Conservation (phyloP, 768 basidiomycete genomes). For the Kwoniella newhampshirensis region DNA sequence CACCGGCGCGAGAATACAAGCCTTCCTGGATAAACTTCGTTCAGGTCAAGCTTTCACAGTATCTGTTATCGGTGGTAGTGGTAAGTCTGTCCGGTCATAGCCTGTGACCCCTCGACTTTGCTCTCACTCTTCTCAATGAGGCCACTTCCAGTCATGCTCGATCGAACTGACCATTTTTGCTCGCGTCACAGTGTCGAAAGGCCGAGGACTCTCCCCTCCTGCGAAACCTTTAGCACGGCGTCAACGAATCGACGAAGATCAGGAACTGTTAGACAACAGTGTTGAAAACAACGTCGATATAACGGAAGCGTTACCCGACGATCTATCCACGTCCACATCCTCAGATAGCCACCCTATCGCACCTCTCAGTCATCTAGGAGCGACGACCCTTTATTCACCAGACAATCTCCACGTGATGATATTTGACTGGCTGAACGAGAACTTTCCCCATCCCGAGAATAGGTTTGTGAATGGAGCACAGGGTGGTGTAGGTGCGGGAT, state of each 20-base stretch:
- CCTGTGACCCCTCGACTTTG: background rate
- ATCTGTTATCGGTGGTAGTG: slow-evolving; percentile 47
- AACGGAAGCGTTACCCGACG: too few species aligned
- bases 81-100: slow-evolving; percentile 11
- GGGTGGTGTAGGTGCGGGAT: slow-evolving; percentile 41
- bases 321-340: background rate
- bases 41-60: slow-evolving; percentile 42
- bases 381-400: slow-evolving; percentile 41
- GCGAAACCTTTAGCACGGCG: background rate
- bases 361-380: slow-evolving; percentile 19
- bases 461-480: slow-evolving; percentile 43
- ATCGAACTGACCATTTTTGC: background rate
- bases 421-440: slow-evolving; percentile 44
- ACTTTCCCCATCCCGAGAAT: slow-evolving; percentile 40
- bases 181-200: slow-evolving; percentile 37
- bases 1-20: slow-evolving; percentile 37
- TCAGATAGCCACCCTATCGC: slow-evolving; percentile 4
- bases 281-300: too few species aligned
- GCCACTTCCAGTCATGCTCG: background rate
- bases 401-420: slow-evolving; percentile 47
- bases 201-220: slow-evolving; percentile 30
- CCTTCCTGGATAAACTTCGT: slow-evolving; percentile 43
- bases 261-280: too few species aligned
- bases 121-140: background rate
- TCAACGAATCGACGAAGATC: background rate